Base-by-base conservation (phyloP, 2,329 filamentous ascomycete genomes). In the Beauveria asiatica region DNA sequence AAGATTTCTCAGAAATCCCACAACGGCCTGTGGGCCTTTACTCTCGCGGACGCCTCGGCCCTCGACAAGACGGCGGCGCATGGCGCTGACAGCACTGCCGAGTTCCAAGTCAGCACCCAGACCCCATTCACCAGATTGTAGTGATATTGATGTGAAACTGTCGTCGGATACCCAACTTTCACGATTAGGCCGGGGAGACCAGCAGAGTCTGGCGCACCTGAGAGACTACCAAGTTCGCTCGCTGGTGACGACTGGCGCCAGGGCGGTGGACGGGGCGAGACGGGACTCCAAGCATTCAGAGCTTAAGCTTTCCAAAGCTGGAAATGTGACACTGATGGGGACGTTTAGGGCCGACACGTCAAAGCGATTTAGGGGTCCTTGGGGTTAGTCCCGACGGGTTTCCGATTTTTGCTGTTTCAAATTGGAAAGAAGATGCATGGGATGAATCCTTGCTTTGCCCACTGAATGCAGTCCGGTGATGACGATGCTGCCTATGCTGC, bases 1-100 rank as follows among this genome's bases (percentile, higher is more conserved):
- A 5, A 74, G 69, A 25, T 67, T 71, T 7, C 65, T 75, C 7
- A 67, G 67, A 11, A 68, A 68, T 49, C 68, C 48, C 2, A 42
- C 30, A 6, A 58, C 13, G 13, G 41, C 30, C 5, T 23, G 11
- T 5, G 42, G 54, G 8, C 30, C 60, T 10, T 16, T 16, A 5
- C 17, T 21, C 16, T 46, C 59, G 44, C 45, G 48, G 5, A 39
- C 25, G 6, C 25, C 50, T 25, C 50, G 51, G 17, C 11, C 50
- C 7, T 39, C 37, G 21, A 41, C 33, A 37, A 23, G 30, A n/a
- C 33, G 41, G 17, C 59, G 41, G 23, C 27, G 27, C 8, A 19
- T 27, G 54, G 55, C 54, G 21, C 50, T 53, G 19, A 39, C 49
- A 8, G n/a, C 49, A 19, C n/a, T 54, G 23, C 10, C 48, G 1